phyloP scores from a whole-genome alignment of 208 protist genomes.

The Wallacemonas collosoma region DNA sequence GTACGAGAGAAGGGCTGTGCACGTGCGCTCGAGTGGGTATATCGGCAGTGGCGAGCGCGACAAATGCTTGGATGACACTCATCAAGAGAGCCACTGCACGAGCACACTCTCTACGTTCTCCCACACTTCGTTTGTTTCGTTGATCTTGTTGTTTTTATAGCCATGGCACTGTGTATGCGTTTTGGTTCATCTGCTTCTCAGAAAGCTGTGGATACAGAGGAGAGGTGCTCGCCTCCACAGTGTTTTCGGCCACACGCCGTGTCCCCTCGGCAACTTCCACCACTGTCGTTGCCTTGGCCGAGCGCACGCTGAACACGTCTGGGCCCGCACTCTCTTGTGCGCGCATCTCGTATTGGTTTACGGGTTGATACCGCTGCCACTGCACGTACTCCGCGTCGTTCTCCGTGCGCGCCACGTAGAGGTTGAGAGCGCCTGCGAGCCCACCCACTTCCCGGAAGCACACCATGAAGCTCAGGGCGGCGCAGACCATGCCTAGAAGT shows the following conservation, averaged over 20 bases:
- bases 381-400: slow-evolving; percentile 41
- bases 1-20: too few species aligned
- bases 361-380: neutral
- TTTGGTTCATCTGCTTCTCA: slow-evolving; percentile 3
- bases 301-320: too few species aligned
- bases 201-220: neutral
- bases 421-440: slow-evolving; percentile 18
- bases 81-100: too few species aligned
- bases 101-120: too few species aligned
- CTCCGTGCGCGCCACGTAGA: slow-evolving; percentile 42
- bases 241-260: neutral
- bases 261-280: neutral
- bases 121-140: neutral
- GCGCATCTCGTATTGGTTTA: too few species aligned
- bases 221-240: neutral
- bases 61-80: too few species aligned
- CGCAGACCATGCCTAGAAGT: slow-evolving; percentile 57
- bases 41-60: too few species aligned
- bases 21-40: too few species aligned
- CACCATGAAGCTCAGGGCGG: slow-evolving; percentile 42
- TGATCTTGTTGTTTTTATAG: neutral
- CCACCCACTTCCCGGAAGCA: slow-evolving; percentile 40
- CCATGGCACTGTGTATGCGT: neutral
- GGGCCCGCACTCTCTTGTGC: too few species aligned
- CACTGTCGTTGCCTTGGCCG: neutral